phyloP scores from a whole-genome alignment of 2,329 filamentous ascomycete species.

The Chrysosporium keratinophilum region DNA sequence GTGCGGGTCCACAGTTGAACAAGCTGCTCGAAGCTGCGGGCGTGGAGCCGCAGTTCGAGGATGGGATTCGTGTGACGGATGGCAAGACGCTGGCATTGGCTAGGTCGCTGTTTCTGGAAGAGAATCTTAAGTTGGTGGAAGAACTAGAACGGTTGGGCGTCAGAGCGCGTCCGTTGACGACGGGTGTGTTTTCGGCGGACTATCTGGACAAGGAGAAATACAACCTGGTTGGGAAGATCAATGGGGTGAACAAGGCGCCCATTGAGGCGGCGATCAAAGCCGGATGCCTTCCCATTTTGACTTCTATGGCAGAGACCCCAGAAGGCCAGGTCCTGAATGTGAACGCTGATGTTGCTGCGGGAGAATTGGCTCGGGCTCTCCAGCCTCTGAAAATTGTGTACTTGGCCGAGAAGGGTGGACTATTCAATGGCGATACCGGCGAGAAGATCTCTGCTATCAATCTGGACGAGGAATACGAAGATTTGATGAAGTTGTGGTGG shows the following conservation, averaged over 20 bases:
- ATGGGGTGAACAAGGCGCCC: conserved; percentile 75
- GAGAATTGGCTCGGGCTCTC: conserved; percentile 76
- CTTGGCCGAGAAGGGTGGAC: conserved; percentile 91
- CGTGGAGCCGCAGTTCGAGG: conserved; percentile 89
- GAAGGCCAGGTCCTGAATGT: conserved; percentile 93
- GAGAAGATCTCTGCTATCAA: conserved; percentile 97
- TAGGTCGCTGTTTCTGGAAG: conserved; percentile 83
- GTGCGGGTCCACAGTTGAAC: conserved; percentile 90
- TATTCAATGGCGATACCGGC: conserved; percentile 87
- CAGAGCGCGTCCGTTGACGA: conserved; percentile 75
- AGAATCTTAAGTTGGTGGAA: conserved; percentile 87
- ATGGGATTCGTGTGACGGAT: conserved; percentile 91
- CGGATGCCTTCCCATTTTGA: conserved; percentile 84
- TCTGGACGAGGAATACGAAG: conserved; percentile 88
- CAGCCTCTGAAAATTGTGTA: conserved; percentile 97
- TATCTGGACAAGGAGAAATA: conserved; percentile 96
- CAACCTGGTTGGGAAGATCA: conserved; percentile 91
- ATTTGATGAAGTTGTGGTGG: conserved; percentile 89
- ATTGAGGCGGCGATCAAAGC: conserved; percentile 87
- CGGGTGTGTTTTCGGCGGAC: conserved; percentile 81
- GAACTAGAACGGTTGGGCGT: conserved; percentile 83
- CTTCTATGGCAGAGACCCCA: conserved; percentile 87
- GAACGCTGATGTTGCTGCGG: conserved; percentile 92
- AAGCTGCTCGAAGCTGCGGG: conserved; percentile 79
- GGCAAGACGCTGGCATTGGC: conserved; percentile 87